phyloP scores from a whole-genome alignment of 2,329 filamentous ascomycete species.

The Epichloe festucae region DNA sequence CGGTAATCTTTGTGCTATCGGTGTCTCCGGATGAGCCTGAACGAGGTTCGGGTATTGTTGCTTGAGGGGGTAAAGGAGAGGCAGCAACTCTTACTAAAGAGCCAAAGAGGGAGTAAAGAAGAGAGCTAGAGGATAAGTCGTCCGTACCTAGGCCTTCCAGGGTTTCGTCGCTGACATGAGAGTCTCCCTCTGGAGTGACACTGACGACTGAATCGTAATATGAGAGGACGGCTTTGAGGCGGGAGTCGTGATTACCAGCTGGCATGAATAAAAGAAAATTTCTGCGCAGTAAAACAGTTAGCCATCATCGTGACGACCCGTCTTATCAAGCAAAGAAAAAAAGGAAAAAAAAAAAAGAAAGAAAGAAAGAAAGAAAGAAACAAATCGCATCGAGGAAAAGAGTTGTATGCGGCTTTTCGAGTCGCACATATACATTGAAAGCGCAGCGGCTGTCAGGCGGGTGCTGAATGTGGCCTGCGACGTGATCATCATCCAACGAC shows the following conservation, averaged over 20 bases:
- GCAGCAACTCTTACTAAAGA: slow-evolving; percentile 55
- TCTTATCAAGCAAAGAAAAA: background rate
- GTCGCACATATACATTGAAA: background rate
- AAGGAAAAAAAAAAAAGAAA: background rate
- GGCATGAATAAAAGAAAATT: slow-evolving; percentile 91
- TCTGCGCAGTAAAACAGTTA: slow-evolving; percentile 29
- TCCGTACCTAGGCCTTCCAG: slow-evolving; percentile 89
- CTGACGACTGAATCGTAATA: slow-evolving; percentile 86
- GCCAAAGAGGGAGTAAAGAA: slow-evolving; percentile 64
- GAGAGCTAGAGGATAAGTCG: slow-evolving; percentile 34
- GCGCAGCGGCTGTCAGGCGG: background rate
- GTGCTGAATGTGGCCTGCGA: background rate
- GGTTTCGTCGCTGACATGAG: slow-evolving; percentile 78
- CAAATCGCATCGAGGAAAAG: too few species aligned
- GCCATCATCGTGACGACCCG: background rate
- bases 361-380: too few species aligned
- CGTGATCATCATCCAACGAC: slow-evolving; percentile 1
- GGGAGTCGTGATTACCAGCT: slow-evolving; percentile 46
- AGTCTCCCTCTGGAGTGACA: slow-evolving; percentile 84
- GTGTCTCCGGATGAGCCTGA: background rate
- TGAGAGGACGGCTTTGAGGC: slow-evolving; percentile 70
- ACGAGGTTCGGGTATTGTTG: slow-evolving; percentile 6
- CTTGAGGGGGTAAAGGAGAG: slow-evolving; percentile 29
- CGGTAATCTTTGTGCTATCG: background rate
- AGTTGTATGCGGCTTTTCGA: background rate